Percentiles rank a stretch among this genome's conserved stretches.
Conservation (phyloP, 2,329 filamentous ascomycete species). For the Lasiodiplodia theobromae region DNA sequence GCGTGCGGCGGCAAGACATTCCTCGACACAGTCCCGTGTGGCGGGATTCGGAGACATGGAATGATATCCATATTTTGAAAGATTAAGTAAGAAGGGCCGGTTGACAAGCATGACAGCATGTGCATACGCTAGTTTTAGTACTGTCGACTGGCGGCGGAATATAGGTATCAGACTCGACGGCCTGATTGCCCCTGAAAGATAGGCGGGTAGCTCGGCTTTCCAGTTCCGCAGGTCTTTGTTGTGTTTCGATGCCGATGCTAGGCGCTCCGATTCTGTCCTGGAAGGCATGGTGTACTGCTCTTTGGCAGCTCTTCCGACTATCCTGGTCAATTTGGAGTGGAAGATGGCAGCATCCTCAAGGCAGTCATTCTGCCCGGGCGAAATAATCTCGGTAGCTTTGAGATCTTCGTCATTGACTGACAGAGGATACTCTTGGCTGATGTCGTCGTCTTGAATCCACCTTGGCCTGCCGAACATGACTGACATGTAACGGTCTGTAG, state of each 20-base stretch:
- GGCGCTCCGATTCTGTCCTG: conserved; percentile 40
- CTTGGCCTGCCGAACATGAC: conserved; percentile 68
- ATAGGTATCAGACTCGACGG: conserved; percentile 56
- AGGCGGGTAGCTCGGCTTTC: conserved; percentile 48
- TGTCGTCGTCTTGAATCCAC: conserved; percentile 68
- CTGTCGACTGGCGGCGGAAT: conserved; percentile 41
- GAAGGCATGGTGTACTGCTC: conserved; percentile 41
- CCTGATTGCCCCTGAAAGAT: conserved; percentile 51
- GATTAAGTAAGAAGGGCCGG: conserved; percentile 40
- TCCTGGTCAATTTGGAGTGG: conserved; percentile 50
- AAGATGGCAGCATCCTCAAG: conserved; percentile 59
- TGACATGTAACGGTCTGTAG: conserved; percentile 68
- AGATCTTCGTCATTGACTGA: conserved; percentile 65
- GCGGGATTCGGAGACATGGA: conserved; percentile 50
- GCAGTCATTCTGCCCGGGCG: conserved; percentile 50
- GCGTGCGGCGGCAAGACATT: conserved; percentile 41
- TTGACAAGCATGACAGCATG: conserved; percentile 47
- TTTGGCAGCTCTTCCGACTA: conserved; percentile 15
- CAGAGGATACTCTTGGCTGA: conserved; percentile 67
- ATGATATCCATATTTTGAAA: neutral
- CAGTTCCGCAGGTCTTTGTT: conserved; percentile 47
- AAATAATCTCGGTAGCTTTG: conserved; percentile 49
- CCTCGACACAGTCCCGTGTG: conserved; percentile 43
- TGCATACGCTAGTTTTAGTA: conserved; percentile 34
- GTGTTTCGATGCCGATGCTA: conserved; percentile 49